Evolutionary conservation across 2,329 filamentous ascomycete genomes (phyloP).

Genomic region (Pyrenophora tritici-repentis): DNA sequence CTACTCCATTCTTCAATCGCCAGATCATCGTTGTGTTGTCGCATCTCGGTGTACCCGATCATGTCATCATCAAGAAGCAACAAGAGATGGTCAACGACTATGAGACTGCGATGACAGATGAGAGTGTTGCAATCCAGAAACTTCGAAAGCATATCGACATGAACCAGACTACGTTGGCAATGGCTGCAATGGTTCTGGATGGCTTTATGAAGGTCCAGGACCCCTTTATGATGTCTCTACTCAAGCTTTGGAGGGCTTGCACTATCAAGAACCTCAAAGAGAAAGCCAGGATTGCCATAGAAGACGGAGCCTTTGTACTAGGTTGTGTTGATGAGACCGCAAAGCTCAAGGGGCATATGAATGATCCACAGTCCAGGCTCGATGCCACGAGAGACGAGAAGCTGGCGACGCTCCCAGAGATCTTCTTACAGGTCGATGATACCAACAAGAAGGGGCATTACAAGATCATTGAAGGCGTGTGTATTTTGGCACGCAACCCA

Average conservation of each 20-base stretch:
- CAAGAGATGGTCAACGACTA: slow-evolving; percentile 70
- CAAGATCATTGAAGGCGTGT: slow-evolving; percentile 73
- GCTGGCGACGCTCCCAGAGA: slow-evolving; percentile 67
- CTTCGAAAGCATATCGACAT: slow-evolving; percentile 80
- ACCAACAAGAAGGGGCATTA: slow-evolving; percentile 60
- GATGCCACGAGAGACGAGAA: slow-evolving; percentile 54
- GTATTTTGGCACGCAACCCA: slow-evolving; percentile 87
- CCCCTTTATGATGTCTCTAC: slow-evolving; percentile 78
- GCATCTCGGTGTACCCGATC: slow-evolving; percentile 70
- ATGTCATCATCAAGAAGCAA: slow-evolving; percentile 71
- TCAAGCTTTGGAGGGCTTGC: slow-evolving; percentile 87
- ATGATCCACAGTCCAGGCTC: slow-evolving; percentile 50
- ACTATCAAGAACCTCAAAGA: slow-evolving; percentile 89
- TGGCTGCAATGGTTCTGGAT: slow-evolving; percentile 76
- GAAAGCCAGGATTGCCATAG: slow-evolving; percentile 82
- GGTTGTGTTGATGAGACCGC: slow-evolving; percentile 87
- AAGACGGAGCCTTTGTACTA: slow-evolving; percentile 83
- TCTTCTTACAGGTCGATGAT: slow-evolving; percentile 82
- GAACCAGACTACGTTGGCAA: slow-evolving; percentile 75
- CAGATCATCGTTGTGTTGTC: slow-evolving; percentile 89
- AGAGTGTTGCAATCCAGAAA: slow-evolving; percentile 66
- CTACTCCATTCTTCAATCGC: slow-evolving; percentile 81
- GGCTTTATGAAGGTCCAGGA: slow-evolving; percentile 78
- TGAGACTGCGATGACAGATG: slow-evolving; percentile 69
- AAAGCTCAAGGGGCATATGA: slow-evolving; percentile 72